Conservation (phyloP, 2,329 filamentous ascomycete species). For the Claviceps arundinis region DNA sequence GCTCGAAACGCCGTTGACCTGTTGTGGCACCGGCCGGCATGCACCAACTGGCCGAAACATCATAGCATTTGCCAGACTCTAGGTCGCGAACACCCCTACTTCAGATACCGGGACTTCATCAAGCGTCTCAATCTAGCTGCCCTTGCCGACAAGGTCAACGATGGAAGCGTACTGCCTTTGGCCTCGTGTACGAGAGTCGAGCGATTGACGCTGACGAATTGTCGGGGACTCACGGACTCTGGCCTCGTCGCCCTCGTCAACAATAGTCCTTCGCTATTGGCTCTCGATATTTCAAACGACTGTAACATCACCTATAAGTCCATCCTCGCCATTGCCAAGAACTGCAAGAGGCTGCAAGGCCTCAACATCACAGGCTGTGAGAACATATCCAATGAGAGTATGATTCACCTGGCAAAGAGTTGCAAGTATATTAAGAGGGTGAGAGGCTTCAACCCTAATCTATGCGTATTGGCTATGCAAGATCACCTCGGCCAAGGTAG, state of each 20-base stretch:
- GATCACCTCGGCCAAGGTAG: neutral
- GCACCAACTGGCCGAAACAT: slow-evolving; percentile 75
- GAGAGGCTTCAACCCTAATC: slow-evolving; percentile 18
- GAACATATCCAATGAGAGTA: slow-evolving; percentile 73
- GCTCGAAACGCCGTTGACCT: slow-evolving; percentile 83
- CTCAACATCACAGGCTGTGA: slow-evolving; percentile 83
- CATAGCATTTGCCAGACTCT: slow-evolving; percentile 70
- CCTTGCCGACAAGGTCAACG: slow-evolving; percentile 62
- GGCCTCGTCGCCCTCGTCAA: slow-evolving; percentile 69
- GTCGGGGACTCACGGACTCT: slow-evolving; percentile 68
- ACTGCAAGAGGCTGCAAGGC: slow-evolving; percentile 78
- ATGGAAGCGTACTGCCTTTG: slow-evolving; percentile 77
- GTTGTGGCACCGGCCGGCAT: slow-evolving; percentile 87
- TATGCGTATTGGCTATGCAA: neutral
- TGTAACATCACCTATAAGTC: slow-evolving; percentile 75
- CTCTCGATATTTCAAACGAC: slow-evolving; percentile 78
- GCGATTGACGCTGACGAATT: slow-evolving; percentile 83
- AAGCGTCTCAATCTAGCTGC: slow-evolving; percentile 82
- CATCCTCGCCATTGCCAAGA: slow-evolving; percentile 61
- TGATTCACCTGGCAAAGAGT: slow-evolving; percentile 65
- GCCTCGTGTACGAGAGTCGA: slow-evolving; percentile 81
- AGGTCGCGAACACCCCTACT: slow-evolving; percentile 59
- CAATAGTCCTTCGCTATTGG: slow-evolving; percentile 69
- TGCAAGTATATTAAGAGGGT: slow-evolving; percentile 82
- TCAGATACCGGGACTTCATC: slow-evolving; percentile 80